Evolutionary conservation across 768 basidiomycete genomes (phyloP), one percentile per base, ranked within the genome.

Genomic region (Russula sp.): DNA sequence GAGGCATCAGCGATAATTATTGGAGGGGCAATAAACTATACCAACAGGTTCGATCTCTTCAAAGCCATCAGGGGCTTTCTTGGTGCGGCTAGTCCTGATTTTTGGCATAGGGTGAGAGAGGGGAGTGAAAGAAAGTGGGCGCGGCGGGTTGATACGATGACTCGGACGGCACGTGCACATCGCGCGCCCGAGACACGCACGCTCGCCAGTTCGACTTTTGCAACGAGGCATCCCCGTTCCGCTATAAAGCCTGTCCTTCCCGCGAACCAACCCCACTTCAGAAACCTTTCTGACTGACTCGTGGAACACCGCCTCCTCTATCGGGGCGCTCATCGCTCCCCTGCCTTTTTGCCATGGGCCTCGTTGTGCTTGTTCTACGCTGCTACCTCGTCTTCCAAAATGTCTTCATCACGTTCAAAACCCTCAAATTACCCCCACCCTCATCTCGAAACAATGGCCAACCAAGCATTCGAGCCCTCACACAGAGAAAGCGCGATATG

Each of bases 51-150:
- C 93, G 49, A 98, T 92, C 66, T 98, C 95, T 72, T 98, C 96
- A 68, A 82, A 98, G 13, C 96, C 96, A 73, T 96, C 94, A 59
- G 96, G 96, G 45, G 95, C 93, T 56, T 83, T 82, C 80, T 94
- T 98, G 3, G 96, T 98, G 69, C 95, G 85, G 46, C 85, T 85
- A 47, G 95, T 98, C 69, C 83, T 83, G 72, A 98, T 95, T 76
- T 90, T 96, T 41, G 95, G 95, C 95, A 98, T 96, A 61, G 64
- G 61, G 64, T 59, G 66, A 67, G 56, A 43, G 47, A 38, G 25
- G 49, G 25, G 25, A 29, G 3, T 29, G 25, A 29, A 29, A 29
- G 29, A 41, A 46, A 20, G 20, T 32, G 32, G 13, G 13, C 25
- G 25, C n/a, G n/a, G n/a, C n/a, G 25, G 25, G 25, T 29, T 29